Evolutionary conservation across 352 stramenopile species (phyloP), one percentile per base, ranked within the genome.

Genomic region (Globisporangium viniferum): DNA sequence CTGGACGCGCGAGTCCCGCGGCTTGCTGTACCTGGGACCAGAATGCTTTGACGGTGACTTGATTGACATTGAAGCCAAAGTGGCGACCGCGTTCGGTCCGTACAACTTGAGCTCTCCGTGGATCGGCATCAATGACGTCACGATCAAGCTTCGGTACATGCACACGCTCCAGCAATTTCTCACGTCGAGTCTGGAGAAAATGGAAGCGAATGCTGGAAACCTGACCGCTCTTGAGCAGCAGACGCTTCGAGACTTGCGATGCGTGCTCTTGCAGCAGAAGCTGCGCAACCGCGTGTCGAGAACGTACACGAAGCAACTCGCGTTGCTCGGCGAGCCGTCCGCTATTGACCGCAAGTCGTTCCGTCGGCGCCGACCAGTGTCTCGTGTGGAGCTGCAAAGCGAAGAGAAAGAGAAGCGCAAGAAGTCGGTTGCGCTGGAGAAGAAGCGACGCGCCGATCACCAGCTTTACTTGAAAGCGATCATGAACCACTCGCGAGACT

Each of bases 401-500:
- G 81, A 91, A 24, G 86, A 93, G 60, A 83, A 85, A 14, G 84
- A 92, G 55, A 92, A 92, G 59, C 83, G 85, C 58, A 93, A 92
- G 62, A 91, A 91, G 63, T 91, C 83, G 1, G 81, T 95, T 10
- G 84, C 86, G n/a, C 79, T 89, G 44, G 86, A 94, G 66, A 94
- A 95, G 73, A 83, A 93, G 59, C 85, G 86, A 7, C 85, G 86
- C 10, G 82, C 84, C 6, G 78, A 91, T 44, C 87, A 92, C 35
- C 87, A 94, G 64, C 73, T 84, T 56, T 96, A 94, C 66, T 70
- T 96, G 44, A 91, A 91, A 62, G 84, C 86, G 0, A 80, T 96
- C 5, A 60, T 95, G 44, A 92, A 92, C 66, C 89, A 96, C 68
- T 90, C 87, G 59, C 82, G 89, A 18, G 87, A 94, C 64, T 96